Percentiles rank a stretch among this genome's conserved stretches.
phyloP scores from a whole-genome alignment of 2,329 filamentous ascomycete species.

The Drechslerella coelobrocha region DNA sequence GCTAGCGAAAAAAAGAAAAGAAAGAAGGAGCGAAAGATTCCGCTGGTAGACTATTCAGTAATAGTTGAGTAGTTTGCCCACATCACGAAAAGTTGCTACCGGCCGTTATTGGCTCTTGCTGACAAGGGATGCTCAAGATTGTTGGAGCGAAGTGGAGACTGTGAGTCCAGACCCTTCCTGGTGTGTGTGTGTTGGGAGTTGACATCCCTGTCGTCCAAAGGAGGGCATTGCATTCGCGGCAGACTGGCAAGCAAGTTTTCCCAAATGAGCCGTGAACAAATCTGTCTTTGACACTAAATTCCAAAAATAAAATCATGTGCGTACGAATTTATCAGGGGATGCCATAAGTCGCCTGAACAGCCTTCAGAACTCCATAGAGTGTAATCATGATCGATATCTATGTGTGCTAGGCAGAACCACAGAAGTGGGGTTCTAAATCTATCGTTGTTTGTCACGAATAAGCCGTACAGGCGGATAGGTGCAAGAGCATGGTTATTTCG shows the following conservation, averaged over 20 bases:
- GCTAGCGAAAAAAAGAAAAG: neutral
- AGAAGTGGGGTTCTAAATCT: conserved; percentile 16
- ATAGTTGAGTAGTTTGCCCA: conserved; percentile 26
- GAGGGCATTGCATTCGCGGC: conserved; percentile 23
- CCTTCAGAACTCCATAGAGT: too few species aligned
- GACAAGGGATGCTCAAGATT: conserved; percentile 33
- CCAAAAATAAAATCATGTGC: conserved; percentile 48
- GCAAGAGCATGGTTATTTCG: too few species aligned
- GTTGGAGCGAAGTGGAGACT: conserved; percentile 29
- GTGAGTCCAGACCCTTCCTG: conserved; percentile 43
- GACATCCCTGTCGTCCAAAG: conserved; percentile 20
- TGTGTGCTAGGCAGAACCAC: conserved; percentile 34
- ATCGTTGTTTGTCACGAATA: too few species aligned
- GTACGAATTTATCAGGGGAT: too few species aligned
- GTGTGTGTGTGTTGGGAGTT: conserved; percentile 25
- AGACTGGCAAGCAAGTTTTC: conserved; percentile 27
- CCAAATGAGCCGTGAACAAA: conserved; percentile 34
- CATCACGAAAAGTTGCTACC: conserved; percentile 38
- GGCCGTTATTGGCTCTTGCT: conserved; percentile 26
- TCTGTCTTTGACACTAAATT: conserved; percentile 5
- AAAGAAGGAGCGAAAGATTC: neutral
- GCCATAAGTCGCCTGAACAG: too few species aligned
- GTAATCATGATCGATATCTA: too few species aligned
- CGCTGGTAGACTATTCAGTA: conserved; percentile 25
- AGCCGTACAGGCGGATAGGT: neutral